Conservation (phyloP, 176 grass and related monocot species). For the Oryza glaberrima region DNA sequence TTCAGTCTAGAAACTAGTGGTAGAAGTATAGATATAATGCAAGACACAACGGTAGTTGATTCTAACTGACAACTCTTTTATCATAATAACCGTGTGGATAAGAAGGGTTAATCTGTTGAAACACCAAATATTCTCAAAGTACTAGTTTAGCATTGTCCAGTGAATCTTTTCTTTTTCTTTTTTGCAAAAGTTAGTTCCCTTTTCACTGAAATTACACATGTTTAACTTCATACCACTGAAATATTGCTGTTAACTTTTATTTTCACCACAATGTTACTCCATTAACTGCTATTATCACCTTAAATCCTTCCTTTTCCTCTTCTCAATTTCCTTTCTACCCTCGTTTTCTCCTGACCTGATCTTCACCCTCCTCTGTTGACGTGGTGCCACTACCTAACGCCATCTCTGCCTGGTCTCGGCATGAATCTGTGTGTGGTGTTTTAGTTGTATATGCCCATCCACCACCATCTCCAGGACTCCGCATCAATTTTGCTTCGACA, state of each 20-base stretch:
- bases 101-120: background rate
- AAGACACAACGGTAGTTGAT: constrained; percentile 6
- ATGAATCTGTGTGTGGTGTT: background rate
- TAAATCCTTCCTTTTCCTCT: background rate
- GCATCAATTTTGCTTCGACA: background rate
- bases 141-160: background rate
- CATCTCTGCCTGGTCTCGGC: background rate
- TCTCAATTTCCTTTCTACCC: background rate
- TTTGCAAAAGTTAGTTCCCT: background rate
- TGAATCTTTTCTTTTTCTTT: constrained; percentile 8
- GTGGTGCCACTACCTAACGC: background rate
- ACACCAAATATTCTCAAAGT: background rate
- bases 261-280: background rate
- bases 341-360: background rate
- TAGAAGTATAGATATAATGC: constrained; percentile 8
- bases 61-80: background rate
- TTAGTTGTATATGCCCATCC: background rate
- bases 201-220: background rate
- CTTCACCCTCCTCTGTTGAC: background rate
- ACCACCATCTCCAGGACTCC: background rate
- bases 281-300: background rate
- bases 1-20: constrained; percentile 15
- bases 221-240: background rate
- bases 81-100: constrained; percentile 20
- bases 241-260: too few species aligned